phyloP scores from a whole-genome alignment of 2,329 filamentous ascomycete species.

The Proliferodiscus dingleyae region DNA sequence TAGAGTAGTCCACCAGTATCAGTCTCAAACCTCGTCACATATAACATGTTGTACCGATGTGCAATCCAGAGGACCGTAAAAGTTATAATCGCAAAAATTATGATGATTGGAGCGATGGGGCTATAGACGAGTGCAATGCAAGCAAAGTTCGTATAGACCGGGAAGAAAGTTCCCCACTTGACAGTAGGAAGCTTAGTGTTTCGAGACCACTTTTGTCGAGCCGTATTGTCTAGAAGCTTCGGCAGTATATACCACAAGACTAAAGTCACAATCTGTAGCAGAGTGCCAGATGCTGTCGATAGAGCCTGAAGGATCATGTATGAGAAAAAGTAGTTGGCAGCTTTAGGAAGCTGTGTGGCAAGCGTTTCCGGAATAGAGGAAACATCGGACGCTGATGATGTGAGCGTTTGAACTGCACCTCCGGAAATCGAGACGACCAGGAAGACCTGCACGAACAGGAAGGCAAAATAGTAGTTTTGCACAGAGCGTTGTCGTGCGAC shows the following conservation, averaged over 20 bases:
- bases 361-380: conserved; percentile 65
- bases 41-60: conserved; percentile 94
- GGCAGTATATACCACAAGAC: conserved; percentile 77
- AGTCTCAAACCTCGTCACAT: conserved; percentile 81
- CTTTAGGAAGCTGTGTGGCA: conserved; percentile 74
- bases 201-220: conserved; percentile 74
- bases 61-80: conserved; percentile 91
- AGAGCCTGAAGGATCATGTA: conserved; percentile 96
- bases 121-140: conserved; percentile 89
- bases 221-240: conserved; percentile 77
- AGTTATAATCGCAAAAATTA: conserved; percentile 88
- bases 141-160: conserved; percentile 93
- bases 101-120: conserved; percentile 82
- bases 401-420: conserved; percentile 60
- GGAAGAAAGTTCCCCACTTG: conserved; percentile 91
- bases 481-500: conserved; percentile 76
- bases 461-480: conserved; percentile 87
- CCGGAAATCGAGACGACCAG: conserved; percentile 84
- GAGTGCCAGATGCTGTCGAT: conserved; percentile 81
- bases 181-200: conserved; percentile 75
- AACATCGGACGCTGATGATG: conserved; percentile 43
- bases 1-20: conserved; percentile 93
- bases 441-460: conserved; percentile 93
- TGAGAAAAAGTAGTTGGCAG: conserved; percentile 96
- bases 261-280: conserved; percentile 78